Percentiles rank a stretch among this genome's conserved stretches.
These are phyloP conservation scores for Gleditsia sinensis DNA, from an alignment of 306 rosid species.

Conservation along the genomic window DNA sequence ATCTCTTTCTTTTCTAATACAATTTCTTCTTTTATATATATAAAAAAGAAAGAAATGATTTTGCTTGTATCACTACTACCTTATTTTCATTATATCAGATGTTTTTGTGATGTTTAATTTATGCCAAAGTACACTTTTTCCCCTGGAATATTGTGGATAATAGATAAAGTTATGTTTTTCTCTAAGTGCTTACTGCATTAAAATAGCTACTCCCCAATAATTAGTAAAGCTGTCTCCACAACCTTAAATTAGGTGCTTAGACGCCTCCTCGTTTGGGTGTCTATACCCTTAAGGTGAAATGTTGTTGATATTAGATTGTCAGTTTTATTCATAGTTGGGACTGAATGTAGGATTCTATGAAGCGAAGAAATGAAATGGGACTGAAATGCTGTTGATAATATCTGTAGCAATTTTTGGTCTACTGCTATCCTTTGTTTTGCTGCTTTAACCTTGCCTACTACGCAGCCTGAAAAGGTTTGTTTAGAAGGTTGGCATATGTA, in stretches of 20 bases:
- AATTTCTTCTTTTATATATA: no score
- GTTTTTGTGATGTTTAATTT: neutral
- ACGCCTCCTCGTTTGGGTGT: neutral
- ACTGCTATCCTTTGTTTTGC: neutral
- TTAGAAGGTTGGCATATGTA: neutral
- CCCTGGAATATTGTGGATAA: neutral
- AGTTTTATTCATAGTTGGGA: neutral
- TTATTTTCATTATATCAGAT: neutral
- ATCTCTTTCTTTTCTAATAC: no score
- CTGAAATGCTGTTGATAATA: neutral
- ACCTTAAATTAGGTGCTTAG: neutral
- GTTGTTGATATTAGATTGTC: neutral
- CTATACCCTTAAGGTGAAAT: neutral
- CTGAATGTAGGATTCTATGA: neutral
- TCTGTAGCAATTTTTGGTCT: neutral
- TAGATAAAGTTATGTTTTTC: neutral
- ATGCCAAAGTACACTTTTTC: neutral
- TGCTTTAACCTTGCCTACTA: neutral
- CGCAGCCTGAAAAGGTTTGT: neutral
- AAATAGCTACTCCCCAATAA: neutral
- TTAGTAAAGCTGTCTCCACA: neutral
- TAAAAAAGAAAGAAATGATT: neutral
- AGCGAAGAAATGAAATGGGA: no score
- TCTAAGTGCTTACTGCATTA: neutral
- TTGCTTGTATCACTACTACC: neutral